Evolutionary conservation across 2,329 filamentous ascomycete species (phyloP).

Genomic region (Pyrenophora seminiperda): DNA sequence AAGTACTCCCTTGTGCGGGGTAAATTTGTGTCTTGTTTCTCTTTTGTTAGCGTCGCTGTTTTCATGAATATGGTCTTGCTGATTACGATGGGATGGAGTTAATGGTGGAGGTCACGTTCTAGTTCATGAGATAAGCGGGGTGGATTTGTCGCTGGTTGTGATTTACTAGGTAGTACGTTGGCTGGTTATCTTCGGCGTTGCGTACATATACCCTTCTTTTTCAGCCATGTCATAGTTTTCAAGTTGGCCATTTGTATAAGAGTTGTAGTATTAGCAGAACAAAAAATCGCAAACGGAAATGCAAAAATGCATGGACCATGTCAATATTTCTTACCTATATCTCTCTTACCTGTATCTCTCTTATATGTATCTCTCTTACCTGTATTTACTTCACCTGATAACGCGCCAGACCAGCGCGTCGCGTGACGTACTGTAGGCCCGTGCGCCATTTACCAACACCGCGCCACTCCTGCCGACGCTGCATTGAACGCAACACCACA

Average conservation of each 20-base stretch:
- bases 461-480: not conserved
- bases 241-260: no score
- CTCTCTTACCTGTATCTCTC: no score
- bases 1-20: not conserved
- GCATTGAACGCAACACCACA: slow-evolving; percentile 2
- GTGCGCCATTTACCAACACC: not conserved
- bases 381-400: slow-evolving; percentile 19
- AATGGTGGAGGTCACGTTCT: not conserved
- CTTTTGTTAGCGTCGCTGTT: slow-evolving; percentile 11
- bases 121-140: not conserved
- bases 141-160: no score
- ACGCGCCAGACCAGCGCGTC: slow-evolving; percentile 19
- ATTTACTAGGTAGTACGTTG: no score
- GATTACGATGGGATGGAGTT: not conserved
- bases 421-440: slow-evolving; percentile 4
- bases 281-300: no score
- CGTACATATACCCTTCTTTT: no score
- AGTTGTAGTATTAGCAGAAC: no score
- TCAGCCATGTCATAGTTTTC: no score
- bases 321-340: no score
- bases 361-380: slow-evolving; percentile 2
- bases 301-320: no score
- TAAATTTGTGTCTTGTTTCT: slow-evolving; percentile 1
- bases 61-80: not conserved
- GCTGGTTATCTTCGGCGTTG: no score